These are phyloP conservation scores for Arthrobotrys sinensis DNA, from an alignment of 2,329 filamentous ascomycete genomes.

Conservation along the genomic window DNA sequence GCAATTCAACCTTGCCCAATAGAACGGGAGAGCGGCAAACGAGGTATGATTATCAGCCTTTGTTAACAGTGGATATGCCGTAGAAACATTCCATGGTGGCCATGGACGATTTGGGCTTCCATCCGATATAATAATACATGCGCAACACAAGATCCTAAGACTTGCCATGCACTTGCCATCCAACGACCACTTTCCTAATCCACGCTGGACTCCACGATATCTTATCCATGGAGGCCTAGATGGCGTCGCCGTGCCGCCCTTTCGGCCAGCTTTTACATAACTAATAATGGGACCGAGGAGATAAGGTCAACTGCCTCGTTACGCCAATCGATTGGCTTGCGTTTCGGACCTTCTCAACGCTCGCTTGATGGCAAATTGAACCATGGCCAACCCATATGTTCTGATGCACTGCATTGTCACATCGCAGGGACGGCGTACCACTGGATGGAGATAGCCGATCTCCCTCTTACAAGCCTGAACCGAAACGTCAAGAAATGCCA, in stretches of 20 bases:
- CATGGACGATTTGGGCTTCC: slow-evolving; percentile 16
- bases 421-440: slow-evolving; percentile 19
- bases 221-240: slow-evolving; percentile 51
- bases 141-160: slow-evolving; percentile 38
- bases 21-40: slow-evolving; percentile 55
- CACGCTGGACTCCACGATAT: slow-evolving; percentile 34
- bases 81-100: slow-evolving; percentile 22
- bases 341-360: slow-evolving; percentile 7
- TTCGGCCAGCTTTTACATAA: slow-evolving; percentile 48
- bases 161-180: slow-evolving; percentile 40
- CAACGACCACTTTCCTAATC: slow-evolving; percentile 58
- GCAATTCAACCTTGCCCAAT: slow-evolving; percentile 2
- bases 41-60: slow-evolving; percentile 40
- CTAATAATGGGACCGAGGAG: slow-evolving; percentile 14
- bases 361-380: slow-evolving; percentile 52
- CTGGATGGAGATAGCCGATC: slow-evolving; percentile 20
- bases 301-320: slow-evolving; percentile 28
- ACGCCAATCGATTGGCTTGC: slow-evolving; percentile 48
- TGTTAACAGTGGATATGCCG: slow-evolving; percentile 30
- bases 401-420: slow-evolving; percentile 40
- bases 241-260: slow-evolving; percentile 37
- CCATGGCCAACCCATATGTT: slow-evolving; percentile 41
- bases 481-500: neutral
- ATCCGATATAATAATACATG: slow-evolving; percentile 42
- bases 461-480: slow-evolving; percentile 5